These are phyloP conservation scores for Tarenaya hassleriana DNA, from an alignment of 345 rosid genomes.

Conservation along the genomic window DNA sequence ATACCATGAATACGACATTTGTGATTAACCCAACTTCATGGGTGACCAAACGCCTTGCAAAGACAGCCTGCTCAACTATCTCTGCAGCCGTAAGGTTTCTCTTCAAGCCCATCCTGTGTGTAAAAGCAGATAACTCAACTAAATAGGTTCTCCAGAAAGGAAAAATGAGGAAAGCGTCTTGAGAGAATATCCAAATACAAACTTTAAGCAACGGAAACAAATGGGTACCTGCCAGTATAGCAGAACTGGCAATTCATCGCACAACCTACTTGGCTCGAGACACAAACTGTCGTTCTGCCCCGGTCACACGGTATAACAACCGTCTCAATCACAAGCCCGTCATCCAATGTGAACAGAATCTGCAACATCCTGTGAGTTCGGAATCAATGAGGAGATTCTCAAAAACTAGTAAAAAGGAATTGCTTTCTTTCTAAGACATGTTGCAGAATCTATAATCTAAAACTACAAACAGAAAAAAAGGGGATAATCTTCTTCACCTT, in stretches of 20 bases:
- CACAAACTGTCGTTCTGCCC: constrained; percentile 85
- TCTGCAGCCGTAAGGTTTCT: constrained; percentile 83
- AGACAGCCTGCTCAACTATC: constrained; percentile 86
- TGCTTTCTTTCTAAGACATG: neutral
- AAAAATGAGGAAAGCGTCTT: neutral
- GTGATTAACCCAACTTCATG: constrained; percentile 65
- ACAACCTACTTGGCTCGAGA: constrained; percentile 91
- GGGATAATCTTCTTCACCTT: constrained; percentile 48
- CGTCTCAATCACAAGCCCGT: constrained; percentile 74
- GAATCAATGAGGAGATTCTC: constrained; percentile 59
- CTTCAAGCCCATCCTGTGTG: constrained; percentile 75
- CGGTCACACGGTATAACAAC: constrained; percentile 84
- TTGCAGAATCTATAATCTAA: neutral
- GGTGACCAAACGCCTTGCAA: constrained; percentile 55
- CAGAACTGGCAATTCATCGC: constrained; percentile 98
- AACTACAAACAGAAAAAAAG: neutral
- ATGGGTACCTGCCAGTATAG: constrained; percentile 65
- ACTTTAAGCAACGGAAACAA: constrained; percentile 1
- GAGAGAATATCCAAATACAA: neutral
- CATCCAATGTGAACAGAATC: constrained; percentile 78
- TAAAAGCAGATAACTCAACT: constrained; percentile 8
- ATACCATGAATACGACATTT: constrained; percentile 90
- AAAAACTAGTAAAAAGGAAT: neutral
- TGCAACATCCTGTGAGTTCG: constrained; percentile 74
- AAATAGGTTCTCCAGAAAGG: neutral